Base-by-base conservation (phyloP, 176 grass and related monocot genomes). In the Lolium perenne region DNA sequence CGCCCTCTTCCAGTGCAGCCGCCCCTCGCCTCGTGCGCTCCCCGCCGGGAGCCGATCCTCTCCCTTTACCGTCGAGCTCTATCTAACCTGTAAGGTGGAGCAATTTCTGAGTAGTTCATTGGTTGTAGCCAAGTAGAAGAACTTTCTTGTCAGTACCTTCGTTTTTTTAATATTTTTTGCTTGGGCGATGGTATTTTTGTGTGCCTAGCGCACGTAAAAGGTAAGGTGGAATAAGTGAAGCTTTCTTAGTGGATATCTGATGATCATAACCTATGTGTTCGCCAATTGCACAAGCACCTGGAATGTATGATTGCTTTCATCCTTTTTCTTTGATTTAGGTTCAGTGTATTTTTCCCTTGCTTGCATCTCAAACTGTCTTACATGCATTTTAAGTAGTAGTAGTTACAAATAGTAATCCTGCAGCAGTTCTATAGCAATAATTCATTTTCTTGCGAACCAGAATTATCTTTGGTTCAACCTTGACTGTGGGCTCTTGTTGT, bases 331-430 rank as follows among this genome's bases (percentile, higher is more conserved):
- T 56, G 26, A 38, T 77, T 29, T 26, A 38, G 26, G 23, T 38
- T 21, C 40, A 73, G 11, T 23, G n/a, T 49, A 15, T 74, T 49
- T 71, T 74, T 20, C n/a, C 26, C 50, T 77, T 77, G 51, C 50
- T 77, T 77, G 74, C 74, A 57, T 57, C 5, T 57, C 26, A 16
- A 77, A 49, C 71, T 49, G 71, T 38, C 17, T 38, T 56, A 38
- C 51, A 38, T 77, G 51, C 38, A 71, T 45, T 71, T n/a, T 71
- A 71, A n/a, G n/a, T n/a, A 29, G 29, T 29, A 71, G 38, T 71
- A 45, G 38, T n/a, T 45, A 45, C 5, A 17, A 71, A n/a, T n/a
- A 43, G 3, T 11, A 43, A 43, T 56, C 51, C 16, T 57, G 26
- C 50, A 12, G 10, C 50, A n/a, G 4, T 12, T 38, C 26, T 56